A percentile compares a stretch with the other conserved stretches of the same genome.
Conservation (phyloP, 2,329 filamentous ascomycete genomes). For the Hypoxylon sp. region DNA sequence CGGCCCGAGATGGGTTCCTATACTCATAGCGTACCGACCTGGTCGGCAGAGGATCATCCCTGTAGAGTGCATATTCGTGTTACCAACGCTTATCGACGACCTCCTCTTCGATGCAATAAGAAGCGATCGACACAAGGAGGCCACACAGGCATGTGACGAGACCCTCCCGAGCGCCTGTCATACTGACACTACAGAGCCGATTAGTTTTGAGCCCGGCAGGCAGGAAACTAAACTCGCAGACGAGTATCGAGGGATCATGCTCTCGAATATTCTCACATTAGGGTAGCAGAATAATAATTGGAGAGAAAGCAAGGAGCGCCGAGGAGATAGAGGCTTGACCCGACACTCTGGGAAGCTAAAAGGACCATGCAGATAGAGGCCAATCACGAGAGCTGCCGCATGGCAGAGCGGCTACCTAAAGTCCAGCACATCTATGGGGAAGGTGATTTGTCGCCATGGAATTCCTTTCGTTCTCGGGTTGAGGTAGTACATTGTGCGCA, state of each 20-base stretch:
- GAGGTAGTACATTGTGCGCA: constrained; percentile 11
- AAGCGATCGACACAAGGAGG: constrained; percentile 22
- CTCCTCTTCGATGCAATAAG: constrained; percentile 17
- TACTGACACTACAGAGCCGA: constrained; percentile 17
- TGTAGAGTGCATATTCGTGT: constrained; percentile 14
- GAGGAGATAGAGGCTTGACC: constrained; percentile 27
- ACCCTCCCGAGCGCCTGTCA: constrained; percentile 3
- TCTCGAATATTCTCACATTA: constrained; percentile 17
- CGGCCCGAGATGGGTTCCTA: constrained; percentile 30
- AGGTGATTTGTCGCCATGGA: constrained; percentile 16
- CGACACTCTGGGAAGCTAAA: constrained; percentile 26
- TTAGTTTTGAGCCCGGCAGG: not conserved
- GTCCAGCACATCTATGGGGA: constrained; percentile 23
- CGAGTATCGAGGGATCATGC: constrained; percentile 15
- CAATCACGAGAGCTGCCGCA: constrained; percentile 21
- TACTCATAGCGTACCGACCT: constrained; percentile 19
- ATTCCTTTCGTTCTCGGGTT: not conserved
- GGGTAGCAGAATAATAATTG: constrained; percentile 14
- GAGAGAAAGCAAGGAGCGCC: constrained; percentile 1
- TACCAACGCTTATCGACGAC: constrained; percentile 16
- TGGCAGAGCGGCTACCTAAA: constrained; percentile 37
- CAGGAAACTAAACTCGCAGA: constrained; percentile 5
- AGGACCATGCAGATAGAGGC: constrained; percentile 17
- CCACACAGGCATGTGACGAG: constrained; percentile 17
- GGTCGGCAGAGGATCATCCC: constrained; percentile 4